Evolutionary conservation across 768 basidiomycete species (phyloP).

Genomic region (Dictyophora rubrovolvata): DNA sequence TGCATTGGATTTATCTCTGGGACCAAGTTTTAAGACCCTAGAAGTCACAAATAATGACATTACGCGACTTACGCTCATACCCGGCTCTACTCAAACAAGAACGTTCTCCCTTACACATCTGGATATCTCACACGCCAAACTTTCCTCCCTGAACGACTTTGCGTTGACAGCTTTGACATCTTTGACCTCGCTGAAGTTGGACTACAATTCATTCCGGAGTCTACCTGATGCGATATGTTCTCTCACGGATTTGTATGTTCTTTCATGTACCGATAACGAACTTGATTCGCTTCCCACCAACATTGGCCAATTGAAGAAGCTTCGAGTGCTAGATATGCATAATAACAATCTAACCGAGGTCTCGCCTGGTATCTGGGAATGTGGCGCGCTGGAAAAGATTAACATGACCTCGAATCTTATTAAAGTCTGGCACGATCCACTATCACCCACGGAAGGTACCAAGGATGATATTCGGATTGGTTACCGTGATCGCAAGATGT

Average conservation of each 20-base stretch:
- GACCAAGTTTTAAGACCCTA: constrained; percentile 52
- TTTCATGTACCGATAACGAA: constrained; percentile 89
- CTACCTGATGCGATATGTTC: constrained; percentile 79
- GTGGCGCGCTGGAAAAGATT: constrained; percentile 56
- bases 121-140: constrained; percentile 80
- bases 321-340: constrained; percentile 76
- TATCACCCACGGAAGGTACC: constrained; percentile 14
- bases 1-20: constrained; percentile 68
- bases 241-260: constrained; percentile 53
- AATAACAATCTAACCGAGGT: constrained; percentile 80
- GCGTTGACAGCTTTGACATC: constrained; percentile 63
- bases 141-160: constrained; percentile 70
- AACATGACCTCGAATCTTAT: constrained; percentile 88
- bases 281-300: constrained; percentile 64
- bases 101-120: constrained; percentile 61
- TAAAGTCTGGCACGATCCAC: constrained; percentile 60
- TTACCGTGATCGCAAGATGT: constrained; percentile 33
- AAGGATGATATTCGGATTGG: background rate
- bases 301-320: constrained; percentile 65
- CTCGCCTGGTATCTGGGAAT: constrained; percentile 75
- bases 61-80: constrained; percentile 59
- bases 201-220: constrained; percentile 77
- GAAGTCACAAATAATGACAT: constrained; percentile 86
- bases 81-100: constrained; percentile 32
- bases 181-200: constrained; percentile 61